phyloP scores from a whole-genome alignment of 169 alveolate genomes.

The Babesia divergens region DNA sequence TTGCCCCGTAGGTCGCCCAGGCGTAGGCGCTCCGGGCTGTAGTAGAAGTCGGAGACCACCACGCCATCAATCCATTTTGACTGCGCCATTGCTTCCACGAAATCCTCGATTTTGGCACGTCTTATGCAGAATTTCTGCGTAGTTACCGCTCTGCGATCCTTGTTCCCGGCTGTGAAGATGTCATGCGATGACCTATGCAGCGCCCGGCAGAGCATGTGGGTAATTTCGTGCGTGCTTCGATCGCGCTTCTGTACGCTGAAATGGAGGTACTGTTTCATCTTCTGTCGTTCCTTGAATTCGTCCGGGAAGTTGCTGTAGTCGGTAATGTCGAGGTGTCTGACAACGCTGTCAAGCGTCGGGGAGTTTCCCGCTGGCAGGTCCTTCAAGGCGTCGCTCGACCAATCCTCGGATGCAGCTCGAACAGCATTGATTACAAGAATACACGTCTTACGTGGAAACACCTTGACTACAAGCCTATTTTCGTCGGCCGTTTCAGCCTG shows the following conservation, averaged over 20 bases:
- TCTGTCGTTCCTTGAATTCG: slow-evolving; percentile 27
- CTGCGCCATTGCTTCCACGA: slow-evolving; percentile 65
- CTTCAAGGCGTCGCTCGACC: slow-evolving; percentile 5
- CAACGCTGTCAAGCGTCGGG: slow-evolving; percentile 38
- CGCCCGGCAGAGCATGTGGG: slow-evolving; percentile 81
- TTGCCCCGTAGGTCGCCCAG: slow-evolving; percentile 90
- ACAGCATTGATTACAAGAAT: neutral
- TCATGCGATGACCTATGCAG: slow-evolving; percentile 79
- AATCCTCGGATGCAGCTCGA: neutral
- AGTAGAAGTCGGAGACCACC: slow-evolving; percentile 78
- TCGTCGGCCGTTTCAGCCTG: neutral
- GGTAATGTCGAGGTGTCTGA: slow-evolving; percentile 45
- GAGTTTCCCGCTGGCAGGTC: slow-evolving; percentile 3
- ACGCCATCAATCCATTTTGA: slow-evolving; percentile 77
- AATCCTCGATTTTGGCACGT: slow-evolving; percentile 70
- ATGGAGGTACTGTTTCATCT: slow-evolving; percentile 65
- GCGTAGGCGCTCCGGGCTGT: slow-evolving; percentile 77
- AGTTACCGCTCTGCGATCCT: slow-evolving; percentile 92
- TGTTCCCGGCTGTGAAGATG: slow-evolving; percentile 87
- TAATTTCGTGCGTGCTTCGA: slow-evolving; percentile 88
- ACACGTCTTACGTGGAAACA: slow-evolving; percentile 23
- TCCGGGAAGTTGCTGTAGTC: slow-evolving; percentile 28
- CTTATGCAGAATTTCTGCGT: slow-evolving; percentile 77
- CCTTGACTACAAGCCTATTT: neutral
- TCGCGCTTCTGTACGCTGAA: slow-evolving; percentile 82